These are phyloP conservation scores for Ophiorrhiza pumila DNA, from an alignment of 257 asterid species.

Conservation along the genomic window DNA sequence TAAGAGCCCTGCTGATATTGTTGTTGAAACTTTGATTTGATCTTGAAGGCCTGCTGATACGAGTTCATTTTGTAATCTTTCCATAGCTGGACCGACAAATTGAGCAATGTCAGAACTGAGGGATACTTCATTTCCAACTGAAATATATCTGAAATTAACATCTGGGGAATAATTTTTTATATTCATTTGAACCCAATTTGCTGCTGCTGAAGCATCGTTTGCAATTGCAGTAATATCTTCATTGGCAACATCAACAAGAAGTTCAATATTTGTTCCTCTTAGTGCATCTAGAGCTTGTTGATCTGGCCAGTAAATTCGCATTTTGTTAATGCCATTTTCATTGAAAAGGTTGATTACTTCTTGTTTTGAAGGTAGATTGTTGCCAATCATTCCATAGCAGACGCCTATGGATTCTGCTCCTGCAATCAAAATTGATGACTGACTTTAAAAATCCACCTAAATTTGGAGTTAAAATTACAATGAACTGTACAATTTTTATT, in stretches of 20 bases:
- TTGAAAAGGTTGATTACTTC: slow-evolving; percentile 22
- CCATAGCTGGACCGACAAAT: slow-evolving; percentile 22
- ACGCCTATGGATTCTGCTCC: not conserved
- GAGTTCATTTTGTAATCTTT: slow-evolving; percentile 24
- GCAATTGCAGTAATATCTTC: slow-evolving; percentile 22
- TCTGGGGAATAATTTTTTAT: not conserved
- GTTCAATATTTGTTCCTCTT: slow-evolving; percentile 21
- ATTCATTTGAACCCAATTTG: slow-evolving; percentile 34
- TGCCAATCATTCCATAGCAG: not conserved
- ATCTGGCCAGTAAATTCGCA: slow-evolving; percentile 25
- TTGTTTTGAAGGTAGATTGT: not conserved
- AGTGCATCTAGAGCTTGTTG: slow-evolving; percentile 26
- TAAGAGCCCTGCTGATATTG: slow-evolving; percentile 11
- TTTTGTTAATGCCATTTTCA: slow-evolving; percentile 11
- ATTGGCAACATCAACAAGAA: slow-evolving; percentile 29
- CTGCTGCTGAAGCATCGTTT: slow-evolving; percentile 6
- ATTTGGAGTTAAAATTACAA: too few species aligned
- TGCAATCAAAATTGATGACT: too few species aligned
- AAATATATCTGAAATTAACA: slow-evolving; percentile 32
- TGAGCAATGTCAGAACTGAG: not conserved
- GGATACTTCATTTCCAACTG: slow-evolving; percentile 37
- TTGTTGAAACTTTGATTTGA: slow-evolving; percentile 33
- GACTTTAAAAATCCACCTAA: too few species aligned
- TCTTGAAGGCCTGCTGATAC: slow-evolving; percentile 1
- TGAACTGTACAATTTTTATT: too few species aligned